These are phyloP conservation scores for Colletotrichum gigasporum DNA, from an alignment of 2,329 filamentous ascomycete species.

Conservation along the genomic window DNA sequence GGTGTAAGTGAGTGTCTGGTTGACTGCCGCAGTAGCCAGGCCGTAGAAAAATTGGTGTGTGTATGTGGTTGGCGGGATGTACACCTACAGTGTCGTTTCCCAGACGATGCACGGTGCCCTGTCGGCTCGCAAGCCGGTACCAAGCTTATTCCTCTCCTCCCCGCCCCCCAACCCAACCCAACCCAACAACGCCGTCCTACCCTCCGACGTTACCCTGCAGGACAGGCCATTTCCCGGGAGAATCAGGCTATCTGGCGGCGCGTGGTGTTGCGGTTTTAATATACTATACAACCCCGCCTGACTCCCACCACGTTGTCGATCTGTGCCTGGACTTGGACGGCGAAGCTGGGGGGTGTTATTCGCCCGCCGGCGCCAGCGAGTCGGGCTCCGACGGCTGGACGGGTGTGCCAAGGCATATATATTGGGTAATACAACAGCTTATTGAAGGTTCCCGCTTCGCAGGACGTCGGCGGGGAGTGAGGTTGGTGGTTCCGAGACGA, in stretches of 20 bases:
- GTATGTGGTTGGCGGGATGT: slow-evolving; percentile 2
- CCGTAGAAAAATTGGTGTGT: slow-evolving; percentile 3
- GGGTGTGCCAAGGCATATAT: neutral
- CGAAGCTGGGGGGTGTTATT: neutral
- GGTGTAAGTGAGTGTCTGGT: slow-evolving; percentile 26
- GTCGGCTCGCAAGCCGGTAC: slow-evolving; percentile 12
- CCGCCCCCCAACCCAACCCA: too few relatives aligned
- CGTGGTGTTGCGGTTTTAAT: slow-evolving; percentile 7
- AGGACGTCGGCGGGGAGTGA: neutral
- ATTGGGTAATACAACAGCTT: neutral
- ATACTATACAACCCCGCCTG: neutral
- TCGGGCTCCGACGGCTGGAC: neutral
- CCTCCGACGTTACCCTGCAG: slow-evolving; percentile 8
- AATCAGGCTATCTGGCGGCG: neutral
- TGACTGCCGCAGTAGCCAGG: neutral
- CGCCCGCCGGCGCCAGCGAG: neutral
- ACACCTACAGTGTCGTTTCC: neutral
- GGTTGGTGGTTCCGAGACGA: neutral
- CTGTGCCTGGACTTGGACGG: neutral
- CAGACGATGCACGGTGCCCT: neutral
- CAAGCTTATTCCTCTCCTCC: slow-evolving; percentile 12
- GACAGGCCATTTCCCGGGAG: neutral
- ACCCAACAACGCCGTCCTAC: slow-evolving; percentile 10
- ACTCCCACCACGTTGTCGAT: neutral
- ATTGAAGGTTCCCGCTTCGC: neutral